Conservation (phyloP, 2,329 filamentous ascomycete species). For the Alternaria brassicae region DNA sequence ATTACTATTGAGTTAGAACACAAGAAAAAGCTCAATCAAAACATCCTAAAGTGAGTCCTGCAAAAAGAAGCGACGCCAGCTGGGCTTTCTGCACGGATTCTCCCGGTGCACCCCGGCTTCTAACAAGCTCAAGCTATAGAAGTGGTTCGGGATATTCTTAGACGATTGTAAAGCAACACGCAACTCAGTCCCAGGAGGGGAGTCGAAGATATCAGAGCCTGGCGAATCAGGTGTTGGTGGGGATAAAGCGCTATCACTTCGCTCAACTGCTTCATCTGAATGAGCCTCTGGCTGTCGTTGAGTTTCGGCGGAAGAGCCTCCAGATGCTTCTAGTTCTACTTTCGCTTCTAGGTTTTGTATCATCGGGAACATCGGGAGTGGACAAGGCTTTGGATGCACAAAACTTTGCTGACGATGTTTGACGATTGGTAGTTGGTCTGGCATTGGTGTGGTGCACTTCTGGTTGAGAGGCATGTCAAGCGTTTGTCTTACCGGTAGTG, state of each 20-base stretch:
- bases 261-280: not conserved
- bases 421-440: not conserved
- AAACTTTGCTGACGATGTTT: not conserved
- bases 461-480: not conserved
- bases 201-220: not conserved
- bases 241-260: not conserved
- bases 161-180: not conserved
- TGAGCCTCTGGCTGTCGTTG: not conserved
- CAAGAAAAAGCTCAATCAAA: not conserved
- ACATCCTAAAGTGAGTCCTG: too few species aligned
- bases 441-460: not conserved
- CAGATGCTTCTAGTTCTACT: not conserved
- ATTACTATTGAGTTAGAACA: not conserved
- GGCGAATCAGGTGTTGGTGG: not conserved
- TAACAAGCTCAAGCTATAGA: not conserved
- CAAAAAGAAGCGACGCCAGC: not conserved
- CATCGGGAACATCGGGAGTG: not conserved
- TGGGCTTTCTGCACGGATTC: not conserved
- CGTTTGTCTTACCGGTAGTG: not conserved
- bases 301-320: not conserved
- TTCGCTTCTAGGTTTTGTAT: not conserved
- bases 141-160: not conserved
- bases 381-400: not conserved
- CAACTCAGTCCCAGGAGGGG: not conserved
- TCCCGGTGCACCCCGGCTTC: not conserved